Base-by-base conservation (phyloP, 2,329 filamentous ascomycete species). In the Mycogone perniciosa region DNA sequence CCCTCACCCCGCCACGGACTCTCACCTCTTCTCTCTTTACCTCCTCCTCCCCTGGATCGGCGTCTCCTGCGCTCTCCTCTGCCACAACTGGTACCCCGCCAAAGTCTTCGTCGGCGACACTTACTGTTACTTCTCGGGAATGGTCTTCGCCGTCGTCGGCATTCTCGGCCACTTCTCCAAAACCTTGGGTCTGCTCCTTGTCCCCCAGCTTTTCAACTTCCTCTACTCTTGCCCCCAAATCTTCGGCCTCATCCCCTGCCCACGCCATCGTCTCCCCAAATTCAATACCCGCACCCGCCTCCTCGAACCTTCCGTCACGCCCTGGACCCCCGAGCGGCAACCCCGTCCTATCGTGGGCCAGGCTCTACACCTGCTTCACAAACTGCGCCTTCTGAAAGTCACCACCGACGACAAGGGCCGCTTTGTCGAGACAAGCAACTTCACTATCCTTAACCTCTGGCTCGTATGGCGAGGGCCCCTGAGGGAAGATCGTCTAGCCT, bases 121-220 rank as follows among this genome's bases (percentile, higher is more conserved):
- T 4, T 99, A 97, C 77, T 99, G 93, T 78, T 99, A 99, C 73
- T 96, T 99, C 69, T 93, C 93, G 1, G 93, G 93, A 59, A 99
- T 99, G 90, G 88, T 97, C 37, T 99, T 99, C 66, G 93, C 92
- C 48, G 91, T 96, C 41, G 93, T 97, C 57, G 90, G 89, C 56
- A 97, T 99, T 63, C 79, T 96, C 47, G 93, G 93, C 27, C 93
- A 99, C 73, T 99, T 99, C 73, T 95, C 88, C 74, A 99, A 99
- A 73, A 99, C 93, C 1, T 79, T 99, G 42, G 80, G 96, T 50
- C 80, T 99, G 46, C 77, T 99, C 7, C 86, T 99, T 59, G 77
- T 96, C 37, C 93, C 93, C 10, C 93, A 99, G 71, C 87, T 95
- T 61, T 90, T 95, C 79, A 99, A 99, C 74, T 97, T 97, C 66